Evolutionary conservation across 2,329 filamentous ascomycete genomes (phyloP).

Genomic region (Talaromyces sp.): DNA sequence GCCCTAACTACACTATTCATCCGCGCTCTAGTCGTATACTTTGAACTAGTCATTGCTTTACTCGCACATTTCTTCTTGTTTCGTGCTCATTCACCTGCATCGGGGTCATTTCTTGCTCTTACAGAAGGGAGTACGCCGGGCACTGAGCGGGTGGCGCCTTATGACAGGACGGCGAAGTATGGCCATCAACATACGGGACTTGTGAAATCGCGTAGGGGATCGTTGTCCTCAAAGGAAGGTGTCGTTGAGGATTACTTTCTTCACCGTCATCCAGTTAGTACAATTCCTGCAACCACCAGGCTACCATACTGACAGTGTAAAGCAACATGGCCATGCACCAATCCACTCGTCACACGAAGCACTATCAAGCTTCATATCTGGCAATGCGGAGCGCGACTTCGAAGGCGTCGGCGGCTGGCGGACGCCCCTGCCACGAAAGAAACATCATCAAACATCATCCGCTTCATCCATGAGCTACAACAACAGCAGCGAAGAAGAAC

Average conservation of each 20-base stretch:
- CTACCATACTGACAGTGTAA: background rate
- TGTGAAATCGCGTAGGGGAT: background rate
- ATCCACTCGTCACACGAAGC: slow-evolving; percentile 18
- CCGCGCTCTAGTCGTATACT: slow-evolving; percentile 60
- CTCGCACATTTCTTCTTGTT: slow-evolving; percentile 34
- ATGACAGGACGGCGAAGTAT: background rate
- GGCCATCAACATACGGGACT: background rate
- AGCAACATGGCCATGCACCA: slow-evolving; percentile 1
- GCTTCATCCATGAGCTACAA: slow-evolving; percentile 23
- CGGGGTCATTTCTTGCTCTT: slow-evolving; percentile 14
- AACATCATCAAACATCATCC: slow-evolving; percentile 24
- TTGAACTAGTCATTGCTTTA: slow-evolving; percentile 59
- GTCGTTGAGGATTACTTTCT: slow-evolving; percentile 10
- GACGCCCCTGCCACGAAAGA: slow-evolving; percentile 22
- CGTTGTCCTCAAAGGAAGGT: slow-evolving; percentile 8
- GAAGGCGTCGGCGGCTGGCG: slow-evolving; percentile 45
- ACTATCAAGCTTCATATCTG: slow-evolving; percentile 30
- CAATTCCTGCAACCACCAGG: background rate
- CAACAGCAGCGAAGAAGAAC: slow-evolving; percentile 19
- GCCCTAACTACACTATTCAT: slow-evolving; percentile 61
- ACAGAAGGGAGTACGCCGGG: slow-evolving; percentile 12
- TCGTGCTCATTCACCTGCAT: slow-evolving; percentile 10
- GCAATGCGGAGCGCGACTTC: slow-evolving; percentile 40
- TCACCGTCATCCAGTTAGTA: background rate
- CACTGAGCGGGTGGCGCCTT: background rate